Percentiles rank a stretch among this genome's conserved stretches.
Evolutionary conservation across 345 rosid species (phyloP).

Genomic region (Populus deltoides): DNA sequence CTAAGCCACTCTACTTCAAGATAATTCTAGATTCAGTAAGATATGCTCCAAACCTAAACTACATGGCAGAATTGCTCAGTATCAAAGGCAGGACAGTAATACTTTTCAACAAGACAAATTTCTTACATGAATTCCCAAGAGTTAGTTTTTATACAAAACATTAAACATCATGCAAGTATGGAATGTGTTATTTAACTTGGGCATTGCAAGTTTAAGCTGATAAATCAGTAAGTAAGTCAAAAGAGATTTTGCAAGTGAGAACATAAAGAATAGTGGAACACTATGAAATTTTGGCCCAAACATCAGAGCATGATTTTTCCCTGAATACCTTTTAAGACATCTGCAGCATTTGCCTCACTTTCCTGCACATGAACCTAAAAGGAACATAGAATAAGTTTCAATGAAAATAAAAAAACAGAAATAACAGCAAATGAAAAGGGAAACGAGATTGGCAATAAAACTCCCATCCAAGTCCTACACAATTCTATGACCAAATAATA

Average conservation of each 20-base stretch:
- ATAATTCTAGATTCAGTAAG: not conserved
- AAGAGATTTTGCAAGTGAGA: not conserved
- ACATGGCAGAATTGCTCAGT: not conserved
- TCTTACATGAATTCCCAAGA: not conserved
- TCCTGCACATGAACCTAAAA: conserved; percentile 89
- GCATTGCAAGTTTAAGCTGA: not conserved
- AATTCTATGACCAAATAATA: conserved; percentile 2
- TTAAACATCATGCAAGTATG: not conserved
- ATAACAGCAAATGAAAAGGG: not conserved
- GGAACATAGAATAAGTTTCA: conserved; percentile 16
- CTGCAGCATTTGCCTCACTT: conserved; percentile 48
- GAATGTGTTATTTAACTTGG: not conserved
- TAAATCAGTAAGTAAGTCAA: not conserved
- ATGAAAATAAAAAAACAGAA: conserved; percentile 6
- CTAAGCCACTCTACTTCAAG: not conserved
- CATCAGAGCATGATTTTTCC: not conserved
- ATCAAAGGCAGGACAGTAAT: not conserved
- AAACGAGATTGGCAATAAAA: not conserved
- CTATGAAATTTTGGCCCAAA: not conserved
- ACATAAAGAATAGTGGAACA: not conserved
- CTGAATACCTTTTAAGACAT: conserved; percentile 54
- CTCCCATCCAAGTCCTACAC: not conserved
- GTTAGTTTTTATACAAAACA: not conserved
- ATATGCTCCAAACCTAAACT: not conserved
- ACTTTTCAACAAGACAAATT: not conserved